Evolutionary conservation across 257 asterid genomes (phyloP), one percentile per base, ranked within the genome.

Genomic region (Solanum clarkiae): DNA sequence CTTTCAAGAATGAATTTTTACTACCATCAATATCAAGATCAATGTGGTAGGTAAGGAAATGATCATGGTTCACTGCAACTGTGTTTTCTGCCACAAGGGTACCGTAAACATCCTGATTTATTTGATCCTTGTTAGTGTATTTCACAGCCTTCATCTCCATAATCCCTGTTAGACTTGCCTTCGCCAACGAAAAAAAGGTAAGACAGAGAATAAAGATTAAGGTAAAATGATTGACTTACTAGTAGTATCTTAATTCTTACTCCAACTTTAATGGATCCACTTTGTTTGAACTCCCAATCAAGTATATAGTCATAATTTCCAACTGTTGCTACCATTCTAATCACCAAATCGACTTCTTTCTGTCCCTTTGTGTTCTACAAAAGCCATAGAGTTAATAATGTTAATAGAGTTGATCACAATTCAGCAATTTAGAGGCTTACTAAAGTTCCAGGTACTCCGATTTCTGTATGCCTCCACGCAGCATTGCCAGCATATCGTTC

Each of bases 251-350:
- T 72, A 72, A 0, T 72, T n/a, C 92, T 92, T 91, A 92, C 97
- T 87, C 91, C 93, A 3, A 92, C 93, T 89, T 92, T 92, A 55
- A 92, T 90, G 36, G 92, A 88, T 32, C 96, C 98, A 87, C 93
- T 91, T 89, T 91, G 91, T 89, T 94, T 93, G 93, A 94, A 94
- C 85, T 90, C 95, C 97, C 98, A 94, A 69, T 93, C 97, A 71
- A 94, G 93, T 56, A 91, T 84, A 55, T 92, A 94, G 63, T 93
- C 98, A 86, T 93, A 93, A 84, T 92, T 94, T 62, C 98, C 97
- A 16, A 90, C 92, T 3, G 95, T 92, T 49, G 96, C 86, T 74
- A 94, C 96, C 98, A 94, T 90, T 84, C 98, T 91, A 1, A 90
- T 94, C 79, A 94, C 92, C 88, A 92, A 85, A 84, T 66, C 91